Conservation (phyloP, 129 eudicot genomes). For the Pseudognaphalium luteoalbum region DNA sequence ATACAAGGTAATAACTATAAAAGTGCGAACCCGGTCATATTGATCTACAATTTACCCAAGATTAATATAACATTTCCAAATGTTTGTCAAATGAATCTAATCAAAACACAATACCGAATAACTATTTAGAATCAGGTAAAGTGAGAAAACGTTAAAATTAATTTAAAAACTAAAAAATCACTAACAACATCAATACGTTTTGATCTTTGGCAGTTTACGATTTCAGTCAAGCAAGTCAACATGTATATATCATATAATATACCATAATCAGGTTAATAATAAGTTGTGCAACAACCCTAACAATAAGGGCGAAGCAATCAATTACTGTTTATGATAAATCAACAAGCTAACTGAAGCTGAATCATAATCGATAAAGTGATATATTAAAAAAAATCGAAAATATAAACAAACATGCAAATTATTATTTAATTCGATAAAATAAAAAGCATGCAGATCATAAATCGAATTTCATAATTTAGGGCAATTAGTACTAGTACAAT, state of each 20-base stretch:
- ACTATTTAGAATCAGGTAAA: background rate
- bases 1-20: background rate
- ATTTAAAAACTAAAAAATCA: background rate
- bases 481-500: background rate
- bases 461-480: slow-evolving; percentile 19
- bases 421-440: background rate
- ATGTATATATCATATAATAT: too few species aligned
- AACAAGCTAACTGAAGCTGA: slow-evolving; percentile 2
- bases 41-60: background rate
- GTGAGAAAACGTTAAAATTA: background rate
- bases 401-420: slow-evolving; percentile 1
- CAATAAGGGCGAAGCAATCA: background rate
- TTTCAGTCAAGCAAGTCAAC: background rate
- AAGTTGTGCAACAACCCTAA: background rate
- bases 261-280: too few species aligned
- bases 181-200: background rate
- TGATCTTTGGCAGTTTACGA: too few species aligned
- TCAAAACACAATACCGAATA: background rate
- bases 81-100: too few species aligned
- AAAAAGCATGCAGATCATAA: background rate
- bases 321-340: background rate
- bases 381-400: background rate
- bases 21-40: background rate
- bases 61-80: background rate
- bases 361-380: slow-evolving; percentile 15